Conservation (phyloP, 192 early-diverging fungal genomes). For the Chytriomyces sp. region DNA sequence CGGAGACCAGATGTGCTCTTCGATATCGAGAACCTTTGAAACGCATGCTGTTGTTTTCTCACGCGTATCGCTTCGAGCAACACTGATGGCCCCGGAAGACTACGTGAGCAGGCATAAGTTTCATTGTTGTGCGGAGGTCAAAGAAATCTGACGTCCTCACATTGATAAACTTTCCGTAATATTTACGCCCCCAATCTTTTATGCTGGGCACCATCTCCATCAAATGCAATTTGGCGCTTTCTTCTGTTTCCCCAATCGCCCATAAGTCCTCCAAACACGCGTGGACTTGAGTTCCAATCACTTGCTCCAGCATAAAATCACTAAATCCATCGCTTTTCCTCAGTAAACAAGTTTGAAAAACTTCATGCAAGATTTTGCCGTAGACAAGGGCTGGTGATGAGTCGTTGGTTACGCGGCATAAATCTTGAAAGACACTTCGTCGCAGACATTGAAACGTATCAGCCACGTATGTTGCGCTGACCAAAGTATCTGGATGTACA, state of each 20-base stretch:
- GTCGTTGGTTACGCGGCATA: slow-evolving; percentile 54
- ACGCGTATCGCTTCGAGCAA: slow-evolving; percentile 23
- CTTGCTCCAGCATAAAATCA: background rate
- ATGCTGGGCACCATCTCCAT: slow-evolving; percentile 54
- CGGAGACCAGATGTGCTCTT: slow-evolving; percentile 91
- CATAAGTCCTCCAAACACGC: slow-evolving; percentile 71
- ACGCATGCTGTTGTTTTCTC: slow-evolving; percentile 53
- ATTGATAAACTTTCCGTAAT: slow-evolving; percentile 6
- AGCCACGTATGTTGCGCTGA: slow-evolving; percentile 76
- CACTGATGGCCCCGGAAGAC: slow-evolving; percentile 17
- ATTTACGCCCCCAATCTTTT: slow-evolving; percentile 38
- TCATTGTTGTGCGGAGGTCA: background rate
- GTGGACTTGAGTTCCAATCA: slow-evolving; percentile 56
- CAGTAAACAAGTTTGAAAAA: slow-evolving; percentile 73
- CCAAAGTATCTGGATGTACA: slow-evolving; percentile 80
- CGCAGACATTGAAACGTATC: slow-evolving; percentile 80
- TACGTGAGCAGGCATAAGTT: background rate
- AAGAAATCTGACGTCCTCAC: slow-evolving; percentile 12
- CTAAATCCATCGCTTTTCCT: slow-evolving; percentile 62
- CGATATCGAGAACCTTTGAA: slow-evolving; percentile 79
- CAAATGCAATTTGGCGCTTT: slow-evolving; percentile 52
- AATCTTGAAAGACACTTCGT: slow-evolving; percentile 75
- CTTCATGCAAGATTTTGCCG: slow-evolving; percentile 82
- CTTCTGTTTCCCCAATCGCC: slow-evolving; percentile 69
- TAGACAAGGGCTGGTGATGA: slow-evolving; percentile 66